Evolutionary conservation across 352 stramenopile genomes (phyloP).

Genomic region (Globisporangium rhizosaccharum): DNA sequence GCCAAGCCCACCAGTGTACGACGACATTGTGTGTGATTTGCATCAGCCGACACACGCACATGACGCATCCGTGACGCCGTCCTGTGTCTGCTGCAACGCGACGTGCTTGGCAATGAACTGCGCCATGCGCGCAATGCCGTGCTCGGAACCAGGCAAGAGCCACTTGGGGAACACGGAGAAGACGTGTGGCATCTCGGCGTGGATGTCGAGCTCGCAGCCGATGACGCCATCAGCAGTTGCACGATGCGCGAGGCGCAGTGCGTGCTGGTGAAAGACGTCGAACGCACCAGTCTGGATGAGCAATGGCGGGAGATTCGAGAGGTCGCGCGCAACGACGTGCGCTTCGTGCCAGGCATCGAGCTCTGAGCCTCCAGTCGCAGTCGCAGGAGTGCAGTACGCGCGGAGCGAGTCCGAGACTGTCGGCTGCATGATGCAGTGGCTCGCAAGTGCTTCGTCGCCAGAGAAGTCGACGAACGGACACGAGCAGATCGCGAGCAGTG

Average conservation of each 20-base stretch:
- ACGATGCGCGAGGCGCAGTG: slow-evolving; percentile 29
- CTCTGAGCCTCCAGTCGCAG: slow-evolving; percentile 1
- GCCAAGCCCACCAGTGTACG: no score
- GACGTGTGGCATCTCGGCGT: slow-evolving; percentile 22
- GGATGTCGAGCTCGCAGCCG: slow-evolving; percentile 25
- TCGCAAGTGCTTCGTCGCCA: slow-evolving; percentile 20
- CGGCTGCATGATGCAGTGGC: slow-evolving; percentile 47
- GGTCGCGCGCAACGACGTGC: slow-evolving; percentile 30
- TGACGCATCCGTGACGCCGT: neutral
- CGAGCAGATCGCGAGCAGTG: slow-evolving; percentile 30
- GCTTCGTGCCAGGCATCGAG: slow-evolving; percentile 27
- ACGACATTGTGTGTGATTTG: no score
- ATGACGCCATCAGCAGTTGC: slow-evolving; percentile 21
- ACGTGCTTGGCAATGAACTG: slow-evolving; percentile 15
- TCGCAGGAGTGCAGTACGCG: slow-evolving; percentile 19
- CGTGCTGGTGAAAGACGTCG: slow-evolving; percentile 41
- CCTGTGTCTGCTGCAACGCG: no score
- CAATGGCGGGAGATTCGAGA: slow-evolving; percentile 33
- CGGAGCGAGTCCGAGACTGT: slow-evolving; percentile 32
- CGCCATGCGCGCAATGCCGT: slow-evolving; percentile 14
- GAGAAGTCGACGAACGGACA: slow-evolving; percentile 49
- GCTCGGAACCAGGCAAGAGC: slow-evolving; percentile 13
- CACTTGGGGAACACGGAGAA: slow-evolving; percentile 16
- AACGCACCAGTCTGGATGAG: slow-evolving; percentile 41
- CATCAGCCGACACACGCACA: neutral